Evolutionary conservation across 352 stramenopile species (phyloP), one percentile per base, ranked within the genome.

Genomic region (Phytopythium mirpurense): DNA sequence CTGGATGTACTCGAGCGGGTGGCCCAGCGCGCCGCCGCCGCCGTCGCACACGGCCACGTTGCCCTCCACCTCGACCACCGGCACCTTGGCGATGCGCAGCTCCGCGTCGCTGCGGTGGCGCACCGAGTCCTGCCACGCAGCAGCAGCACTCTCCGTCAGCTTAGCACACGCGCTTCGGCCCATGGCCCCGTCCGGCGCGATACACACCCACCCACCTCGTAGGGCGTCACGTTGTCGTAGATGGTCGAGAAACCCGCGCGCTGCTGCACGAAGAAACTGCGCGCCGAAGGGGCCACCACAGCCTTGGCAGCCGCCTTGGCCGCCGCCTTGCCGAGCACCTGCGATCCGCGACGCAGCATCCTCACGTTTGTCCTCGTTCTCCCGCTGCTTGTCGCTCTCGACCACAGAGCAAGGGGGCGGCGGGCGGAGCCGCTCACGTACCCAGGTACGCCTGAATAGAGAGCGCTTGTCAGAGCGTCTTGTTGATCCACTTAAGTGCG

Each of bases 1-100:
- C 59, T 96, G 78, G 51, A 97, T 97, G 79, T 95, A 98, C 68
- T 99, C 95, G 54, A 98, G 57, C 37, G 96, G 96, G 80, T 99
- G 96, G 47, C 96, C 96, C 32, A 99, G 75, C 21, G 93, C 88
- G 19, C 96, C 96, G 56, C 94, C 95, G 48, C 96, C 96, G 41
- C 96, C 95, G 65, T 98, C 95, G 61, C 96, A 99, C 57, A 98
- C 83, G 4, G 96, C 95, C 43, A 96, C 78, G 58, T 87, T 72
- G 49, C 82, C 76, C 21, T 93, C 90, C 38, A 99, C 87, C 62
- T 98, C 83, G 40, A 98, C 90, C 19, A 97, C 68, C 11, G 87
- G 78, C 19, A 97, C 74, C 59, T 94, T 44, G 45, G 80, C 83
- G 52, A 98, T 94, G 48, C 89, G 81, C 54, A 82, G 58, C 68